These are phyloP conservation scores for Diaporthe vaccinii DNA, from an alignment of 2,329 filamentous ascomycete species.

Conservation along the genomic window DNA sequence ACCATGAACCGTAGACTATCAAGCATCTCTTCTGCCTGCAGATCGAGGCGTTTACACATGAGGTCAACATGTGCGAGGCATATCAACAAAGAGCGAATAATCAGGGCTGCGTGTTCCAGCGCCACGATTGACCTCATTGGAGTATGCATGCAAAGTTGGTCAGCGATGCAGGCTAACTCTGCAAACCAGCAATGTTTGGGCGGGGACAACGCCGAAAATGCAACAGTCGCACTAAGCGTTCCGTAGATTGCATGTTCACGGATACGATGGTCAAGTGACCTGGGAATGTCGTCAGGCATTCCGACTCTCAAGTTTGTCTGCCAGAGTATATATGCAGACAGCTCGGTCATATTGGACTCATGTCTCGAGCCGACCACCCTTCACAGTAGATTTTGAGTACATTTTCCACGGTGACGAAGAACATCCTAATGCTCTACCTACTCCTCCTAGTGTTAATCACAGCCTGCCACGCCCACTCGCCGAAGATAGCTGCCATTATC, in stretches of 20 bases:
- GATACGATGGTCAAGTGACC: background rate
- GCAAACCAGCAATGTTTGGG: background rate
- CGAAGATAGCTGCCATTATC: background rate
- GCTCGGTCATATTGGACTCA: too few species aligned
- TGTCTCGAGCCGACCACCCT: background rate
- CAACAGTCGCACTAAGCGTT: background rate
- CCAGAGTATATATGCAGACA: background rate
- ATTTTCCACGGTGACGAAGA: background rate
- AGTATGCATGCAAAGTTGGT: background rate
- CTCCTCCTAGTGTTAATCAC: background rate
- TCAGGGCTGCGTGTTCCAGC: background rate
- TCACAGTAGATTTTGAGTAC: accelerated
- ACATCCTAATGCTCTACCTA: background rate
- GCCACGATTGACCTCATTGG: background rate
- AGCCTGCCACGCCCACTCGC: background rate
- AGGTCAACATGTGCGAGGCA: too few species aligned
- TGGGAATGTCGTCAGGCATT: background rate
- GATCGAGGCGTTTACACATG: too few species aligned
- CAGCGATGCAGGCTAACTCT: background rate
- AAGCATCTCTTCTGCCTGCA: background rate
- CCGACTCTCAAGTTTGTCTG: background rate
- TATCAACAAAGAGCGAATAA: background rate
- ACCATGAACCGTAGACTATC: background rate
- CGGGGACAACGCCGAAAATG: conserved; percentile 10
- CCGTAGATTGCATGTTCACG: background rate